Evolutionary conservation across 768 basidiomycete genomes (phyloP), one percentile per base, ranked within the genome.

Genomic region (Leccinum subgranulosum): DNA sequence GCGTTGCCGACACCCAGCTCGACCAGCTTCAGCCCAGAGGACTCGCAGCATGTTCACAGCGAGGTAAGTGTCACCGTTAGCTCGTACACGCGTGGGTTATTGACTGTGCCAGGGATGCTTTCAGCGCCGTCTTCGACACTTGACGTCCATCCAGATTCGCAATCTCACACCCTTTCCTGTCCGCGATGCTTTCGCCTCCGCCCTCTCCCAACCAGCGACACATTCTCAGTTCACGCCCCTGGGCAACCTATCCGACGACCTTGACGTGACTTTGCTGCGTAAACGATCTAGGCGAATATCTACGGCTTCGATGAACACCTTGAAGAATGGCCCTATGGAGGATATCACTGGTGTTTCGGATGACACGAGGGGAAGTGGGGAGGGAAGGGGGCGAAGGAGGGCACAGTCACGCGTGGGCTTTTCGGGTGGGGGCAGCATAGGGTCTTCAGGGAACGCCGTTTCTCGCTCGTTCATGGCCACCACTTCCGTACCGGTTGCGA

Each of bases 151-250:
- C 50, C 87, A 91, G 74, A 78, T 93, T 62, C 83, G 85, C 60
- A 93, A 93, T 68, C 75, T 93, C 36, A 88, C 91, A n/a, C 89
- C 88, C 2, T 92, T 90, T 69, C 90, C 90, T 33, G 83, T 83
- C 53, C 84, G 91, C 34, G 90, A 93, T 70, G 60, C 73, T 10
- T 79, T 90, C 60, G 84, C 90, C 19, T 87, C 88, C 23, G 88
- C 90, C 19, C 77, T 92, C 53, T 76, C 79, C 17, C 84, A 87
- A 65, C 87, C 89, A 11, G 77, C 82, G 10, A 81, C 84, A 65
- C 80, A 81, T 55, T 74, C 84, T 3, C 85, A 87, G 60, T 84
- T 85, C 61, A 81, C 78, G 2, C 67, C 79, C 8, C 73, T 80
- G 64, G 83, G 85, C 28, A 78, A 82, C 62, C 61, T 86, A 34